Base-by-base conservation (phyloP, 371 early-diverging fungal species). In the Rhizomucor miehei region DNA sequence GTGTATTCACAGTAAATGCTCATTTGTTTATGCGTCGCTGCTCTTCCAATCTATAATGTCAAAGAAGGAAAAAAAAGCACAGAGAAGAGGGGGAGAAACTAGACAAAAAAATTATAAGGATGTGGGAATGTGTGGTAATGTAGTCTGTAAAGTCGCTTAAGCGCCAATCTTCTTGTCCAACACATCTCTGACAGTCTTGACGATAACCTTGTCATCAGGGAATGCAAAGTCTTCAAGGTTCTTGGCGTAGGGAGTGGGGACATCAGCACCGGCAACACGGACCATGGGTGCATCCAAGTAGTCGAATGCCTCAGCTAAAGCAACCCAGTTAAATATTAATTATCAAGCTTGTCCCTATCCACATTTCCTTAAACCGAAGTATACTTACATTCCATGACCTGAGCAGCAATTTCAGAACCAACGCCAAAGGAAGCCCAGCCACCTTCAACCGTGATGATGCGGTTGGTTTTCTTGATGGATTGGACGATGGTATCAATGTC, bases 341-440 rank as follows among this genome's bases (percentile, higher is more conserved):
- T 24, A 13, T 10, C 17, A 6, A 16, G 14, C 5, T n/a, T 4
- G 36, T 1, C 13, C 25, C 4, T 36, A 17, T 1, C 14, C 2
- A 1, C n/a, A n/a, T n/a, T n/a, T n/a, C n/a, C n/a, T n/a, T n/a
- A n/a, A n/a, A n/a, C 29, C 29, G 8, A 29, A 48, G 12, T 40
- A 44, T 21, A 66, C 75, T 66, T 71, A 75, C 75, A 76, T 75
- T 97, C 98, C 90, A 95, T 92, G 62, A 97, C 89, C 73, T 91
- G 91, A 50, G 98, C 97, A 63, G 92, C 84, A 63, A 99, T 92
- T 79, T 99, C 99, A 44, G 93, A 89, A 52, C 99, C 99, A 49
- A 99, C 89, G 65, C 99, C 95, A 65, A 90, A 99, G 71, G 86
- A 82, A 46, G 99, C 99, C 95, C 95, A 99, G 45, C 94, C 95